Base-by-base conservation (phyloP, 352 stramenopile genomes). In the Phytophthora syringae region DNA sequence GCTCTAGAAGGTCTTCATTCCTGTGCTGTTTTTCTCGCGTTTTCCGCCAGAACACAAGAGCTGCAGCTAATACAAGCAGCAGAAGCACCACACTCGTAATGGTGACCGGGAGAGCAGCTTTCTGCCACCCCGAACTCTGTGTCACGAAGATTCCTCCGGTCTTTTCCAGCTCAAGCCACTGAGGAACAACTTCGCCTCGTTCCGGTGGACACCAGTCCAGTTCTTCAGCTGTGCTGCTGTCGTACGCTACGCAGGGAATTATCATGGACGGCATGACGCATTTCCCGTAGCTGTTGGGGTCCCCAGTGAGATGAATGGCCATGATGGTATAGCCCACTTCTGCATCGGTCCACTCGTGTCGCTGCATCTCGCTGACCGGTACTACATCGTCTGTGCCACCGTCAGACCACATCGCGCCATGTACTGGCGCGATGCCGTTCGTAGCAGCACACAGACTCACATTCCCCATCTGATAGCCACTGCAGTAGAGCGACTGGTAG, bases 341-440 rank as follows among this genome's bases (percentile, higher is more conserved):
- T 42, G 43, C 57, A 22, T 78, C 60, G 15, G 20, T 68, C 74
- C 70, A 82, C 20, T 75, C 63, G 59, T 87, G 70, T 24, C 68
- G 68, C 16, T 62, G 30, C 54, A 76, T 67, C 24, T 78, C 59
- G 18, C 67, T 63, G 5, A 80, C 53, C 13, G 79, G 74, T 5
- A 87, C 24, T 32, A 71, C 58, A 47, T 67, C 60, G 13, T 83
- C 73, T 3, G 67, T 63, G 18, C 76, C 79, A 7, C 79, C 76
- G 43, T 74, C 65, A 18, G 67, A 71, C 76, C 79, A 87, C 79
- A 87, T 83, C 3, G 69, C 34, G 32, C 73, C 59, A 60, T 84
- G 64, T 1, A 85, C 58, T 1, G 73, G 70, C 27, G 68, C 66
- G 2, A 70, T 64, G 6, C 54, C 60, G 10, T 76, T 64, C 21